Base-by-base conservation (phyloP, 768 basidiomycete species). In the Leccinum variicolor region DNA sequence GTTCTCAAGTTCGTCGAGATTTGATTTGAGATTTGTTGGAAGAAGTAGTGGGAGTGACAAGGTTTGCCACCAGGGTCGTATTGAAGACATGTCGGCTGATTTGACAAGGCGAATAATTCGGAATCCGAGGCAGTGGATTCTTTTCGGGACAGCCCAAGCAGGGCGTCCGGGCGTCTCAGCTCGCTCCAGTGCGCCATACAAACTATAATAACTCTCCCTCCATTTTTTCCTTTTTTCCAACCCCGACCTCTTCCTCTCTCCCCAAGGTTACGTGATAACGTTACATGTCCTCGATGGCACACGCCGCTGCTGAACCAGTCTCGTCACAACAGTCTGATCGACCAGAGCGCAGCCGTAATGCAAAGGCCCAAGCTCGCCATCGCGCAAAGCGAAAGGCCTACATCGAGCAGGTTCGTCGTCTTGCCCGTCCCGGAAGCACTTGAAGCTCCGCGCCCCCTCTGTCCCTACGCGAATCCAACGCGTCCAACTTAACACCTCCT, bases 341-440 rank as follows among this genome's bases (percentile, higher is more conserved):
- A 71, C 88, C 88, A 78, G 88, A 89, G 75, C 85, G 88, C 64
- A 89, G 87, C 81, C 87, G 89, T 78, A 91, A 91, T 77, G 89
- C 88, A 54, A 87, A 86, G 74, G 92, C 92, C 10, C 92, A 94
- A 76, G 92, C 92, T 34, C 79, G 92, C 65, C 92, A 94, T 79
- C 85, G 92, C 59, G 92, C 91, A 71, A 94, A 94, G 74, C 82
- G 92, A 75, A 94, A 94, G 77, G 92, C 92, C 11, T 94, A 94
- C 78, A 92, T 94, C 68, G 90, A 93, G 64, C 89, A 92, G 81
- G 91, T 90, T 49, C 46, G 50, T 52, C 21, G 8, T 28, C 33
- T 54, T 52, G 17, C 47, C 28, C 49, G 6, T 58, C 58, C 34
- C 43, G 43, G 45, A 60, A 11, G 39, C 53, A 4, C 25, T 56